A percentile compares a stretch with the other conserved stretches of the same genome.
Evolutionary conservation across 78 protist genomes (phyloP).

Genomic region (Dictyostelium discoideum): dicty_2.7 NC_007088.5:799501-800000

Average conservation of each 20-base stretch:
- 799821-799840: background rate
- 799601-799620: too few species aligned
- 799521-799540: background rate
- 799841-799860: background rate
- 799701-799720: too few species aligned
- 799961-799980: background rate
- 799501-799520: background rate
- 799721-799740: too few species aligned
- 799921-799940: background rate
- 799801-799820: too few species aligned
- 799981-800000: background rate
- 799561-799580: background rate
- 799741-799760: background rate
- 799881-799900: background rate
- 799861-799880: background rate
- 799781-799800: too few species aligned
- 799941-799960: background rate
- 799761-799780: too few species aligned
- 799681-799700: too few species aligned
- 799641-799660: too few species aligned
- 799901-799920: background rate
- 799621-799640: too few species aligned
- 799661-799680: too few species aligned
- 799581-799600: too few species aligned
- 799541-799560: background rate